These are phyloP conservation scores for Mariannaea sp. DNA, from an alignment of 2,329 filamentous ascomycete genomes.

Conservation along the genomic window DNA sequence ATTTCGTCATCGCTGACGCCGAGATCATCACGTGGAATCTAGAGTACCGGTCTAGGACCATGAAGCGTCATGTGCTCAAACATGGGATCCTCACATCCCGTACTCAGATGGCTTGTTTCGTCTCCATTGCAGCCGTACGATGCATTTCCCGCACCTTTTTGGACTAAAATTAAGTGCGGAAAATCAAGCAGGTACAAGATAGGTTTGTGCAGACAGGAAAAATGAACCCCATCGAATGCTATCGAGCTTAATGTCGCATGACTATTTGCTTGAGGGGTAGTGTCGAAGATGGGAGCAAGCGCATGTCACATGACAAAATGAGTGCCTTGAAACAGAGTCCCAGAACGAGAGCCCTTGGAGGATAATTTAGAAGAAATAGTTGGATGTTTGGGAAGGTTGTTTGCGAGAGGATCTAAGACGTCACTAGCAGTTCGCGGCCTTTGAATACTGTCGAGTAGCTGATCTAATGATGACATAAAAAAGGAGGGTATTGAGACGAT, in stretches of 20 bases:
- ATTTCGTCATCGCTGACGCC: slow-evolving; percentile 94
- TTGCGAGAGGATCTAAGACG: slow-evolving; percentile 73
- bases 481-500: slow-evolving; percentile 86
- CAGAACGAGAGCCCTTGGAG: slow-evolving; percentile 91
- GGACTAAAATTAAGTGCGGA: slow-evolving; percentile 71
- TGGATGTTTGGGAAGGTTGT: slow-evolving; percentile 82
- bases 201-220: slow-evolving; percentile 98
- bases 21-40: slow-evolving; percentile 90
- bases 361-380: slow-evolving; percentile 99
- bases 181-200: slow-evolving; percentile 88
- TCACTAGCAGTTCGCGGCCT: slow-evolving; percentile 60
- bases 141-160: slow-evolving; percentile 70
- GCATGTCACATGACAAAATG: slow-evolving; percentile 81
- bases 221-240: slow-evolving; percentile 88
- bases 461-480: slow-evolving; percentile 65
- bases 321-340: slow-evolving; percentile 83
- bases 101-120: no score
- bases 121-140: no score
- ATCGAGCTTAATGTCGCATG: slow-evolving; percentile 78
- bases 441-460: slow-evolving; percentile 60
- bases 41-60: slow-evolving; percentile 83
- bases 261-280: slow-evolving; percentile 84
- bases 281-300: slow-evolving; percentile 79
- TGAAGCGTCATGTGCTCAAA: slow-evolving; percentile 90
- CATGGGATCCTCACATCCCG: slow-evolving; percentile 90